A percentile compares a stretch with the other conserved stretches of the same genome.
These are phyloP conservation scores for Entophlyctis helioformis DNA, from an alignment of 192 early-diverging fungal genomes.

Conservation along the genomic window DNA sequence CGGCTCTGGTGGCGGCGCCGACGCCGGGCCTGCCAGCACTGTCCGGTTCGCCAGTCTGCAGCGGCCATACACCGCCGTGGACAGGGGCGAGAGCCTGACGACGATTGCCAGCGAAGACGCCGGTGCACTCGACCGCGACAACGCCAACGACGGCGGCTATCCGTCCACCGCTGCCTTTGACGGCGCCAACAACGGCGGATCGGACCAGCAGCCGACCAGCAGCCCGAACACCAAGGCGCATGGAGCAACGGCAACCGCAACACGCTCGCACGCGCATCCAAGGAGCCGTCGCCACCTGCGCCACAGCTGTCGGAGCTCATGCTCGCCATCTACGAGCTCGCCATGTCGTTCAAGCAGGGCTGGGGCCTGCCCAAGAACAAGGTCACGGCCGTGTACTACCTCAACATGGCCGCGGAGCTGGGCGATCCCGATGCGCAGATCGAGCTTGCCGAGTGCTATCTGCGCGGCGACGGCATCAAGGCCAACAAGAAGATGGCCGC, in stretches of 20 bases:
- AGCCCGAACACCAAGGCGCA: neutral
- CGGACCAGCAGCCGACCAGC: too few relatives aligned
- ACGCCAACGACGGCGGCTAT: too few relatives aligned
- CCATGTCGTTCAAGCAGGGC: constrained; percentile 32
- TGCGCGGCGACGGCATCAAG: constrained; percentile 33
- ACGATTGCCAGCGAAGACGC: too few relatives aligned
- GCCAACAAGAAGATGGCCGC: constrained; percentile 30
- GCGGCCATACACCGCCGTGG: too few relatives aligned
- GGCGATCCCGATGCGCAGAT: constrained; percentile 37
- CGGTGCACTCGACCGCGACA: too few relatives aligned
- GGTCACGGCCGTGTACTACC: constrained; percentile 27
- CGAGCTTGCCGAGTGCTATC: constrained; percentile 24
- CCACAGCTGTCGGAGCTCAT: too few relatives aligned
- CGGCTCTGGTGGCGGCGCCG: neutral
- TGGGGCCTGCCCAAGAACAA: constrained; percentile 36
- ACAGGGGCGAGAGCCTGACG: too few relatives aligned
- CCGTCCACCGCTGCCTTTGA: too few relatives aligned
- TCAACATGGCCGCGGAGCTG: constrained; percentile 25
- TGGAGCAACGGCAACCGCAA: neutral
- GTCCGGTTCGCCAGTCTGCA: too few relatives aligned
- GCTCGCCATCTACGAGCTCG: constrained; percentile 30
- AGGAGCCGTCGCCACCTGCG: constrained; percentile 1
- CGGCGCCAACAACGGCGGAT: too few relatives aligned
- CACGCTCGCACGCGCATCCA: constrained; percentile 2
- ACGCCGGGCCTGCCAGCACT: neutral